Conservation (phyloP, 2,329 filamentous ascomycete genomes). For the Talaromyces funiculosus region DNA sequence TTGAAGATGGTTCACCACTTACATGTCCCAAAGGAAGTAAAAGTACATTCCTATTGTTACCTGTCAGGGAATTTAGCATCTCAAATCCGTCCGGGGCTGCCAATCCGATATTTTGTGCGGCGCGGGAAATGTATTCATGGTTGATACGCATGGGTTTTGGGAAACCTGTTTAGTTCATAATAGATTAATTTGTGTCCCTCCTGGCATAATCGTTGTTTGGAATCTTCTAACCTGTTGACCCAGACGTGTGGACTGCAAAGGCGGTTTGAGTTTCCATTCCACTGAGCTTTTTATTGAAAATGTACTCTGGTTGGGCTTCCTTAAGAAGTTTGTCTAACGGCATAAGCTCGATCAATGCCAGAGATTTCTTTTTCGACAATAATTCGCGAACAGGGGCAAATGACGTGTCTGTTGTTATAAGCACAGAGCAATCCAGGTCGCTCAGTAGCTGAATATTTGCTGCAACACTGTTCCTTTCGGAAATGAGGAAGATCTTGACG, state of each 20-base stretch:
- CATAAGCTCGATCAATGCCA: background rate
- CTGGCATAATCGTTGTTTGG: no score
- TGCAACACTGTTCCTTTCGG: conserved; percentile 5
- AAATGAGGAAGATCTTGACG: background rate
- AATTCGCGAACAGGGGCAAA: background rate
- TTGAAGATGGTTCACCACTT: background rate
- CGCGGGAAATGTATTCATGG: background rate
- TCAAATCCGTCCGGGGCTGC: background rate
- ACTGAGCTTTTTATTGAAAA: background rate
- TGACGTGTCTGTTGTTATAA: background rate
- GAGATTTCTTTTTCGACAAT: background rate
- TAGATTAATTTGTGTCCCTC: background rate
- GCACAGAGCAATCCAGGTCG: background rate
- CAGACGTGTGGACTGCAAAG: conserved; percentile 4
- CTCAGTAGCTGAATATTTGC: background rate
- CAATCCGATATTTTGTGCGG: background rate
- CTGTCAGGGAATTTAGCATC: background rate
- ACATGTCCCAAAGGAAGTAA: conserved; percentile 10
- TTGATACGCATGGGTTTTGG: background rate
- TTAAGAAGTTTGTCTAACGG: background rate
- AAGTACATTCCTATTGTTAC: conserved; percentile 6
- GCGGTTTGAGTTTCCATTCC: background rate
- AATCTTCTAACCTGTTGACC: conserved; percentile 4
- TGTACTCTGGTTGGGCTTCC: background rate
- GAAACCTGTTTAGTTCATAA: background rate